Conservation (phyloP, 78 protist genomes). For the Emiliania huxleyi region DNA sequence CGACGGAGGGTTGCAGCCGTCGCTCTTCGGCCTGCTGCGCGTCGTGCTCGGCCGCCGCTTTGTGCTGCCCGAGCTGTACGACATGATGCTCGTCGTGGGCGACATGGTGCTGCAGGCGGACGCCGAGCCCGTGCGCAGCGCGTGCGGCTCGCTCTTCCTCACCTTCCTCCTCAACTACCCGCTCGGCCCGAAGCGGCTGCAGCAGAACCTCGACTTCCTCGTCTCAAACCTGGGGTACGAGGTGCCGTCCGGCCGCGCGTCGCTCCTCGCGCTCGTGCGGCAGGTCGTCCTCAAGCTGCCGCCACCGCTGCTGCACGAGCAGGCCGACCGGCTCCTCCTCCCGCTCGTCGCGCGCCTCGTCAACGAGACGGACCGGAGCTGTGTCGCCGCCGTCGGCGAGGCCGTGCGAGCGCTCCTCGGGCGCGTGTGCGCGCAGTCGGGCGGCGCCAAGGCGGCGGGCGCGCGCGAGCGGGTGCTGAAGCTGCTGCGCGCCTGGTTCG, state of each 20-base stretch:
- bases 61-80: slow-evolving; percentile 18
- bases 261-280: not conserved
- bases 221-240: not conserved
- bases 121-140: not conserved
- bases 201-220: slow-evolving; percentile 17
- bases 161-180: slow-evolving; percentile 7
- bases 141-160: not conserved
- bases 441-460: not conserved
- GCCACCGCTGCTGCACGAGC: not conserved
- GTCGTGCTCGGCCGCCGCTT: not conserved
- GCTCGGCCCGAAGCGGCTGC: slow-evolving; percentile 21
- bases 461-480: not conserved
- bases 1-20: not conserved
- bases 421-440: not conserved
- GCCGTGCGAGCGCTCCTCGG: not conserved
- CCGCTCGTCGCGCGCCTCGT: slow-evolving; percentile 4
- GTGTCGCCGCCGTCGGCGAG: not conserved
- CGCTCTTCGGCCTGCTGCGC: not conserved
- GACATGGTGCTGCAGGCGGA: not conserved
- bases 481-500: not conserved
- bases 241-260: not conserved
- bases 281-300: not conserved
- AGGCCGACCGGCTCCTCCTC: not conserved
- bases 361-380: not conserved
- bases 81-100: not conserved